A percentile compares a stretch with the other conserved stretches of the same genome.
Evolutionary conservation across 495 filamentous ascomycete genomes (phyloP).

Genomic region (Hypoxylon lienhwacheense): DNA sequence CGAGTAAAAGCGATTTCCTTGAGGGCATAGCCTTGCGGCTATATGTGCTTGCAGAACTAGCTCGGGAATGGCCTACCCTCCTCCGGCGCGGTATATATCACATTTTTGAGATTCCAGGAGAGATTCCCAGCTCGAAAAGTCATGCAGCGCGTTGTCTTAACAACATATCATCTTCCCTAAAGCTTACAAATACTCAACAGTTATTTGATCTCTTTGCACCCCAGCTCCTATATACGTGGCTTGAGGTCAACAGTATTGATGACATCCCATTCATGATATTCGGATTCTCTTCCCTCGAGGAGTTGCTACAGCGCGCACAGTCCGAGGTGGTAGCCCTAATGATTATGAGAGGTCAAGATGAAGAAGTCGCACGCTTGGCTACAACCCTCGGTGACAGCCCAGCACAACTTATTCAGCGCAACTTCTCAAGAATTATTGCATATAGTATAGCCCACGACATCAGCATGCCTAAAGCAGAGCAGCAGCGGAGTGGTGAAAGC

Average conservation of each 20-base stretch:
- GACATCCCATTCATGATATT: slow-evolving; percentile 82
- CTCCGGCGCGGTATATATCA: slow-evolving; percentile 84
- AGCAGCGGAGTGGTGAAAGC: slow-evolving; percentile 65
- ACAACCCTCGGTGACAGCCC: slow-evolving; percentile 55
- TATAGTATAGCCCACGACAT: slow-evolving; percentile 84
- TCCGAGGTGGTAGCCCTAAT: slow-evolving; percentile 82
- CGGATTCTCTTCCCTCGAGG: slow-evolving; percentile 67
- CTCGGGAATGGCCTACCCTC: slow-evolving; percentile 77
- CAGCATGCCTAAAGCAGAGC: slow-evolving; percentile 57
- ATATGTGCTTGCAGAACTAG: slow-evolving; percentile 71
- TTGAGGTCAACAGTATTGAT: slow-evolving; percentile 62
- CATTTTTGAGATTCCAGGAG: slow-evolving; percentile 85
- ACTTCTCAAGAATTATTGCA: slow-evolving; percentile 78
- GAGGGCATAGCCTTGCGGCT: slow-evolving; percentile 89
- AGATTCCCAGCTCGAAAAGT: slow-evolving; percentile 59
- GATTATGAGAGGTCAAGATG: slow-evolving; percentile 75
- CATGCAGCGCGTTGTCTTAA: slow-evolving; percentile 72
- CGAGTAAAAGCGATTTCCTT: slow-evolving; percentile 64
- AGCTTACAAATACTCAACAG: slow-evolving; percentile 62
- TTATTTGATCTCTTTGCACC: slow-evolving; percentile 87
- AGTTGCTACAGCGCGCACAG: slow-evolving; percentile 71
- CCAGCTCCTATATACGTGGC: slow-evolving; percentile 94
- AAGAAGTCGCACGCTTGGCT: slow-evolving; percentile 61
- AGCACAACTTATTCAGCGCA: slow-evolving; percentile 60
- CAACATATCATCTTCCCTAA: slow-evolving; percentile 65